These are phyloP conservation scores for Mesotaenium endlicherianum DNA, from an alignment of 139 green algal species.

Conservation along the genomic window DNA sequence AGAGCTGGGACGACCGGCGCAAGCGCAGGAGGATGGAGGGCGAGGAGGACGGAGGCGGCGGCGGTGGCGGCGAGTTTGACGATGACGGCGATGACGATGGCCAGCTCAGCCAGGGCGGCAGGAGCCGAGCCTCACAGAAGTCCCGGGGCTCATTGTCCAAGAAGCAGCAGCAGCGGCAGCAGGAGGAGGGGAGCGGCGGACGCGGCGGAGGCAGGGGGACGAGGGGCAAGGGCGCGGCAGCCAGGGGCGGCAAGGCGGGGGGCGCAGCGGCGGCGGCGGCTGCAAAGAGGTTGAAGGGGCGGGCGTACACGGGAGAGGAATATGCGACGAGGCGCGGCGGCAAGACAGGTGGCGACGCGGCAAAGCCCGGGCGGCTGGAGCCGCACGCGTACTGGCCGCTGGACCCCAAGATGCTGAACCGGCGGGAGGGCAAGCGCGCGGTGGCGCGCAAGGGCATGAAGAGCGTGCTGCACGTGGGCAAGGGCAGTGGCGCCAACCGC, in stretches of 20 bases:
- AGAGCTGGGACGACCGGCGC: slow-evolving; percentile 46
- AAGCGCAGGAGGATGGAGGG: slow-evolving; percentile 51
- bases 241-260: slow-evolving; percentile 2
- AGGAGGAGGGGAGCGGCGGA: slow-evolving; percentile 49
- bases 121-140: background rate
- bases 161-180: background rate
- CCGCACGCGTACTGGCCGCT: slow-evolving; percentile 98
- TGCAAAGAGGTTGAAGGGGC: slow-evolving; percentile 3
- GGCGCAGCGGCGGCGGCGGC: background rate
- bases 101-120: background rate
- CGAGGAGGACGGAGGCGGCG: slow-evolving; percentile 13
- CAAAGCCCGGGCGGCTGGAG: slow-evolving; percentile 63
- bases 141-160: background rate
- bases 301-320: slow-evolving; percentile 34
- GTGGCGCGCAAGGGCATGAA: slow-evolving; percentile 58
- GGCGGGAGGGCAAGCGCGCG: slow-evolving; percentile 61
- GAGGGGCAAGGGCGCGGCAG: slow-evolving; percentile 44
- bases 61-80: background rate
- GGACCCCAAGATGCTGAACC: slow-evolving; percentile 93
- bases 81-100: background rate
- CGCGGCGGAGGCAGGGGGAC: slow-evolving; percentile 46
- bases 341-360: slow-evolving; percentile 57
- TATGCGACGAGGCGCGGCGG: slow-evolving; percentile 63
- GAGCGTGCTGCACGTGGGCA: slow-evolving; percentile 57
- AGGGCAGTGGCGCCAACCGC: slow-evolving; percentile 36